Percentiles rank a stretch among this genome's conserved stretches.
These are phyloP conservation scores for Cyclotella sp. DNA, from an alignment of 108 stramenopile genomes.

Conservation along the genomic window DNA sequence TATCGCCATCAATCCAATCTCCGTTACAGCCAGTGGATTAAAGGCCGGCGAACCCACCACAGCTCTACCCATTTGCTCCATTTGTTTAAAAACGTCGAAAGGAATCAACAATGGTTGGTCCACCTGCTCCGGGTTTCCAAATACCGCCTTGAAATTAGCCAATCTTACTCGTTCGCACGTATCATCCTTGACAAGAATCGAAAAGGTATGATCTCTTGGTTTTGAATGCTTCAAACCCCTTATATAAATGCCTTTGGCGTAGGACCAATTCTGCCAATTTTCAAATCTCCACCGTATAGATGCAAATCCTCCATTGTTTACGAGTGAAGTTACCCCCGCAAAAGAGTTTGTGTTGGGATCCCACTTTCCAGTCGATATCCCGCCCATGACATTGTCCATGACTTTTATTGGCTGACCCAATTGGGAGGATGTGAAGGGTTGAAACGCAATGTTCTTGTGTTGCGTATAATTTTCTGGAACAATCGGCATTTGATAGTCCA, in stretches of 20 bases:
- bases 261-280: slow-evolving; percentile 48
- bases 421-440: slow-evolving; percentile 46
- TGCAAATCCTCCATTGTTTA: slow-evolving; percentile 66
- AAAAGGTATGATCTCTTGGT: slow-evolving; percentile 54
- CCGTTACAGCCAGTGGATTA: slow-evolving; percentile 55
- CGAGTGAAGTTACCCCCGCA: slow-evolving; percentile 51
- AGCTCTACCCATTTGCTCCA: slow-evolving; percentile 61
- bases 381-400: slow-evolving; percentile 68
- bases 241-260: slow-evolving; percentile 61
- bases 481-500: slow-evolving; percentile 53
- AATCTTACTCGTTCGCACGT: slow-evolving; percentile 52
- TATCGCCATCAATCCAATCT: slow-evolving; percentile 66
- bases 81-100: slow-evolving; percentile 50
- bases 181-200: slow-evolving; percentile 56
- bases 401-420: slow-evolving; percentile 49
- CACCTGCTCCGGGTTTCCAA: slow-evolving; percentile 53
- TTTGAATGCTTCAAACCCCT: slow-evolving; percentile 47
- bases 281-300: slow-evolving; percentile 61
- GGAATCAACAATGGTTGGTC: slow-evolving; percentile 48
- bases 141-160: slow-evolving; percentile 60
- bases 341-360: slow-evolving; percentile 42
- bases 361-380: slow-evolving; percentile 53
- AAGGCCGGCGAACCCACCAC: slow-evolving; percentile 46
- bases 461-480: slow-evolving; percentile 15
- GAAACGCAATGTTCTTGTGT: slow-evolving; percentile 16